phyloP scores from a whole-genome alignment of 352 stramenopile species.

The Pythium chondricola region DNA sequence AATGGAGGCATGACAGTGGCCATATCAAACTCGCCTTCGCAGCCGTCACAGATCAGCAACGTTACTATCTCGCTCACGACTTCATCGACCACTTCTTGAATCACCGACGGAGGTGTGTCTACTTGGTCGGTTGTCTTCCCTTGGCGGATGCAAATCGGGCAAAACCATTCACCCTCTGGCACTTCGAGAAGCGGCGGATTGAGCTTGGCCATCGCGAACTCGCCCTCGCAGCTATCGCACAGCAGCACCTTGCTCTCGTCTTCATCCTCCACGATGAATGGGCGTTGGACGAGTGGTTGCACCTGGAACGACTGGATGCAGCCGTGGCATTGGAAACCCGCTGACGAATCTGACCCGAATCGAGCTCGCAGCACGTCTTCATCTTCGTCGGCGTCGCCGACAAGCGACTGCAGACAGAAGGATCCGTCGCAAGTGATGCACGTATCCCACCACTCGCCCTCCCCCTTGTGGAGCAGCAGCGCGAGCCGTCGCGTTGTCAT shows the following conservation, averaged over 20 bases:
- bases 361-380: constrained; percentile 3
- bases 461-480: constrained; percentile 23
- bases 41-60: constrained; percentile 70
- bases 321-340: constrained; percentile 11
- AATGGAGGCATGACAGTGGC: constrained; percentile 35
- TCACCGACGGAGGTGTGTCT: neutral
- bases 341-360: neutral
- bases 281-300: constrained; percentile 16
- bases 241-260: constrained; percentile 41
- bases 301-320: too few species aligned
- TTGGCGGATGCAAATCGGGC: constrained; percentile 5
- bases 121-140: neutral
- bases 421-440: constrained; percentile 9
- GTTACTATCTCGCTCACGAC: constrained; percentile 23
- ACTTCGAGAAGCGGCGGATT: constrained; percentile 36
- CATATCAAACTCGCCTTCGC: constrained; percentile 55
- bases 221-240: constrained; percentile 63
- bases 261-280: constrained; percentile 24
- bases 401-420: constrained; percentile 18
- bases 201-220: constrained; percentile 47
- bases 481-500: constrained; percentile 36
- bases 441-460: constrained; percentile 13
- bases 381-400: constrained; percentile 5
- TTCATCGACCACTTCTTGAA: constrained; percentile 1
- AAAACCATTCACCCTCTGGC: constrained; percentile 53